Evolutionary conservation across 2,329 filamentous ascomycete species (phyloP).

Genomic region (Phialophora expanda): DNA sequence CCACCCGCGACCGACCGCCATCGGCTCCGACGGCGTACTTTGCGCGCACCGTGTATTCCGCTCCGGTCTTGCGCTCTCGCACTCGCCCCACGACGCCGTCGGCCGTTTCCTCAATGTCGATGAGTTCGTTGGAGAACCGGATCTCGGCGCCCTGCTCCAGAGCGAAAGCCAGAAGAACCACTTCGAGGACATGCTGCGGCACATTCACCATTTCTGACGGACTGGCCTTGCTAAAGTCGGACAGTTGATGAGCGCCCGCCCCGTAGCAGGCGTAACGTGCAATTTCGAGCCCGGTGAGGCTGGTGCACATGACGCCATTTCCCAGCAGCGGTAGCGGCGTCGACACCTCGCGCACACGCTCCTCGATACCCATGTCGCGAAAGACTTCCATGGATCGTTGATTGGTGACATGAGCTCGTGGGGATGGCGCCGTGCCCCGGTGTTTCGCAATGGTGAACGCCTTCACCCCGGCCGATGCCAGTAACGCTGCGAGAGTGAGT

Average conservation of each 20-base stretch:
- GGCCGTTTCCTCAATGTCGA: background rate
- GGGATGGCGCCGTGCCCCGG: conserved; percentile 16
- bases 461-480: conserved; percentile 9
- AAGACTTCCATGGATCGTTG: conserved; percentile 21
- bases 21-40: conserved; percentile 18
- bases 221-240: conserved; percentile 16
- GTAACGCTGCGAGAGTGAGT: background rate
- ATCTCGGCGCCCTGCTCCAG: background rate
- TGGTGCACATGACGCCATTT: conserved; percentile 6
- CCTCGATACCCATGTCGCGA: conserved; percentile 25
- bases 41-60: conserved; percentile 16
- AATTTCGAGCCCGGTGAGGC: conserved; percentile 18
- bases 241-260: conserved; percentile 3
- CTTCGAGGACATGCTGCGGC: conserved; percentile 50
- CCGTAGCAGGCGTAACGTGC: conserved; percentile 22
- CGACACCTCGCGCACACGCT: conserved; percentile 2
- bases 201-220: conserved; percentile 12
- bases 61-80: background rate
- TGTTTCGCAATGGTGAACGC: conserved; percentile 13
- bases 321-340: conserved; percentile 4
- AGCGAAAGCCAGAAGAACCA: conserved; percentile 7
- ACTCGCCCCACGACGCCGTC: background rate
- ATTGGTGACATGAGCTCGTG: conserved; percentile 24
- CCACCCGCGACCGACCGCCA: conserved; percentile 17
- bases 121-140: background rate